phyloP scores from a whole-genome alignment of 106 monocot genomes.

The Ottelia alismoides region DNA sequence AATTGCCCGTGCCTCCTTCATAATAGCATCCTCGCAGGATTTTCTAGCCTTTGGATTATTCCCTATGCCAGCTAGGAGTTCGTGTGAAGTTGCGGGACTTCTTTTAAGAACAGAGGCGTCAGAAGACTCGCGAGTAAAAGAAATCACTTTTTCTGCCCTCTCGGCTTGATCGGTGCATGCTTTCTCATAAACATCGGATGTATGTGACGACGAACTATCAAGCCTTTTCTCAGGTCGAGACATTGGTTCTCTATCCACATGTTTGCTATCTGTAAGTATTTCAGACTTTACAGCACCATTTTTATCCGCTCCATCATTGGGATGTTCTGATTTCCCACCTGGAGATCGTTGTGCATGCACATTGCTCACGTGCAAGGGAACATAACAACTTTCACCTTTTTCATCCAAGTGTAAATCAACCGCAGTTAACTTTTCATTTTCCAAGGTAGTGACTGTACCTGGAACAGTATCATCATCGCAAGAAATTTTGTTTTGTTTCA shows the following conservation, averaged over 20 bases:
- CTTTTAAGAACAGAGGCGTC: constrained; percentile 4
- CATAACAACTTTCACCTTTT: too few species aligned
- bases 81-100: constrained; percentile 12
- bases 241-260: constrained; percentile 9
- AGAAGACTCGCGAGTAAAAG: constrained; percentile 9
- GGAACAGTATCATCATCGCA: constrained; percentile 5
- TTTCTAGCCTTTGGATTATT: constrained; percentile 28
- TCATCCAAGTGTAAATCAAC: constrained; percentile 14
- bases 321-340: too few species aligned
- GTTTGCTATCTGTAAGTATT: constrained; percentile 5
- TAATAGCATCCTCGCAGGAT: constrained; percentile 64
- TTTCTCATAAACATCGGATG: constrained; percentile 13
- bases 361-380: too few species aligned
- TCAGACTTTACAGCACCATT: too few species aligned
- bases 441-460: not conserved
- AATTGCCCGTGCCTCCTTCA: constrained; percentile 69
- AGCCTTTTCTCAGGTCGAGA: constrained; percentile 10
- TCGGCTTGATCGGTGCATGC: not conserved
- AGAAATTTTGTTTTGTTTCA: constrained; percentile 6
- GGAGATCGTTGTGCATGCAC: too few species aligned
- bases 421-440: constrained; percentile 12
- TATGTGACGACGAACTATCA: constrained; percentile 14
- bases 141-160: constrained; percentile 1
- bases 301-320: constrained; percentile 9
- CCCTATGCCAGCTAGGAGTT: constrained; percentile 21